Evolutionary conservation across 106 monocot species (phyloP).

Genomic region (Dendrobium huoshanense): DNA sequence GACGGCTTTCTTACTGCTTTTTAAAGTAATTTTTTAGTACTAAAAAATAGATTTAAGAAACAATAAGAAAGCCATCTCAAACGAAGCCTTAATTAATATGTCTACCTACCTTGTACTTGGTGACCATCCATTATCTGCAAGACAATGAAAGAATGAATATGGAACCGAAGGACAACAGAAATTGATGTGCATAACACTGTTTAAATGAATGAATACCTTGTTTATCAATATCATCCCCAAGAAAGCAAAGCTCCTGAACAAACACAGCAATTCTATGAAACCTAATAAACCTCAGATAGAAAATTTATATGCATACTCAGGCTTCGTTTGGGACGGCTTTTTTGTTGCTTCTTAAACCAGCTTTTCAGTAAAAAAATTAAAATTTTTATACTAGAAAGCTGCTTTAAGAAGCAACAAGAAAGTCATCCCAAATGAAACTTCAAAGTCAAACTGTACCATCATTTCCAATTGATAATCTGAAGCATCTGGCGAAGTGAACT

Average conservation of each 20-base stretch:
- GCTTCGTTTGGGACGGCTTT: no score
- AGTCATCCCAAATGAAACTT: no score
- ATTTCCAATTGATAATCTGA: conserved; percentile 14
- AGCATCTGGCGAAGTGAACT: conserved; percentile 8
- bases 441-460: conserved; percentile 14
- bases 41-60: no score
- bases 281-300: neutral
- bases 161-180: neutral
- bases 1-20: no score
- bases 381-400: no score
- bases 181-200: neutral
- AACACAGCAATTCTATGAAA: neutral
- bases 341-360: no score
- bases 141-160: neutral
- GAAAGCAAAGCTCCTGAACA: conserved; percentile 42
- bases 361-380: no score
- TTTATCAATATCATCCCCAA: conserved; percentile 8
- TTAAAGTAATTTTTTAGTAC: no score
- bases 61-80: neutral
- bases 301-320: neutral
- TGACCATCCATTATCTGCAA: conserved; percentile 39
- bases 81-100: neutral
- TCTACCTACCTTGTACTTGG: conserved; percentile 38
- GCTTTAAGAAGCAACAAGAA: no score
- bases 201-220: conserved; percentile 25